A percentile compares a stretch with the other conserved stretches of the same genome.
Conservation (phyloP, 768 basidiomycete species). For the Mycena venus region DNA sequence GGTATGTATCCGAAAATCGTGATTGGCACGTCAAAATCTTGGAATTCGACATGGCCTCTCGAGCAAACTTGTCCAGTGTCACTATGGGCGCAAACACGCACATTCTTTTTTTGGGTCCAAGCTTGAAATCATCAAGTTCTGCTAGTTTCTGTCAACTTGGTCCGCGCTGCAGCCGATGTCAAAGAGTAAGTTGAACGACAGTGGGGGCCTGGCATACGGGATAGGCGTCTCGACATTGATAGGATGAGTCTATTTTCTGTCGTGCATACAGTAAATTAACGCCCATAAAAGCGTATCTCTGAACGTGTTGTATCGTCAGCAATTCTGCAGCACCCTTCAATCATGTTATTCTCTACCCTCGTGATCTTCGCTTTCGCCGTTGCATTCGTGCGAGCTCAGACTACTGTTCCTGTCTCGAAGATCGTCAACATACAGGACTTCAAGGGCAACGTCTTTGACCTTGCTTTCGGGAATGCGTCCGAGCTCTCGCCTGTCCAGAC, state of each 20-base stretch:
- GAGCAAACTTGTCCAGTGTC: too few species aligned
- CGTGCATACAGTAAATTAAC: neutral
- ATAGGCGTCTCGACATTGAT: neutral
- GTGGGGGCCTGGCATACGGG: neutral
- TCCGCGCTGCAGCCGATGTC: neutral
- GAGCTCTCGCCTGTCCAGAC: conserved; percentile 9
- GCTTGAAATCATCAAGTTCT: neutral
- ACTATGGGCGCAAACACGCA: neutral
- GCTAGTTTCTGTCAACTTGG: neutral
- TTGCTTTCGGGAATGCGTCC: neutral
- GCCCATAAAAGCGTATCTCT: neutral
- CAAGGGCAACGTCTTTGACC: conserved; percentile 6
- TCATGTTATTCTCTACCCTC: neutral
- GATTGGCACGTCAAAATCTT: neutral
- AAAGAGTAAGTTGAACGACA: neutral
- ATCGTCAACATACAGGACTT: conserved; percentile 7
- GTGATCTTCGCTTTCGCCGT: neutral
- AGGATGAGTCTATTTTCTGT: neutral
- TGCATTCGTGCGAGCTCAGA: neutral
- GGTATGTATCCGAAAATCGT: neutral
- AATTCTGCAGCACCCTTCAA: neutral
- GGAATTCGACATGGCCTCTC: too few species aligned
- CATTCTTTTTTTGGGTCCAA: neutral
- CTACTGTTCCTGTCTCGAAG: neutral
- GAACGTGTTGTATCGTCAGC: neutral